phyloP scores from a whole-genome alignment of 805 yeast genomes.

The Wickerhamomyces hampshirensis region DNA sequence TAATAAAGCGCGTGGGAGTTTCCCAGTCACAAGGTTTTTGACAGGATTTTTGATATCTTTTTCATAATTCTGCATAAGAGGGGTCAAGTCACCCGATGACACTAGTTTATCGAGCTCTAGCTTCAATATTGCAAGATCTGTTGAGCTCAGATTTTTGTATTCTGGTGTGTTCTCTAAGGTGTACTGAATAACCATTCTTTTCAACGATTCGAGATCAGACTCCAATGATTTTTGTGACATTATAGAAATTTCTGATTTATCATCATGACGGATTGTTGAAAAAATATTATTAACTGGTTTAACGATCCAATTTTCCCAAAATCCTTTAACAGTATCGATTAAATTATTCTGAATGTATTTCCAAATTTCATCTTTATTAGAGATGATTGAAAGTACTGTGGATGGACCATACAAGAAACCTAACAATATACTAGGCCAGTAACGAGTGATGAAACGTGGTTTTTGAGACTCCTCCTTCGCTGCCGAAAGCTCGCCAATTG shows the following conservation, averaged over 20 bases:
- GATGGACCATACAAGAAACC: constrained; percentile 50
- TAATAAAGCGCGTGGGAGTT: constrained; percentile 67
- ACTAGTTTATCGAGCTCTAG: constrained; percentile 43
- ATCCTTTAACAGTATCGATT: constrained; percentile 59
- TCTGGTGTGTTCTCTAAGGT: constrained; percentile 33
- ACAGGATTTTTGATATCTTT: constrained; percentile 67
- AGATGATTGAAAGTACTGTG: constrained; percentile 36
- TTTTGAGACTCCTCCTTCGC: constrained; percentile 5
- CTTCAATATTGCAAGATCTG: constrained; percentile 12
- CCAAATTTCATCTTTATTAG: constrained; percentile 47
- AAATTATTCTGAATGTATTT: constrained; percentile 56
- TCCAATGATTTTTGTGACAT: constrained; percentile 74
- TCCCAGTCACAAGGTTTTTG: constrained; percentile 56
- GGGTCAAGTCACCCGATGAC: constrained; percentile 70
- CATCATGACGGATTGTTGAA: constrained; percentile 81
- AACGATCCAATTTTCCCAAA: constrained; percentile 79
- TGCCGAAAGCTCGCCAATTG: not conserved
- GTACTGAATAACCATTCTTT: constrained; percentile 83
- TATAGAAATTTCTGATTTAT: constrained; percentile 64
- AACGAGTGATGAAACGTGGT: constrained; percentile 43
- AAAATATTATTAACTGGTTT: constrained; percentile 69
- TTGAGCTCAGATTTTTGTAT: constrained; percentile 3
- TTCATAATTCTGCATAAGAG: constrained; percentile 79
- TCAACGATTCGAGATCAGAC: constrained; percentile 75
- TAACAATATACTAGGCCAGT: constrained; percentile 60